Evolutionary conservation across 352 stramenopile genomes (phyloP), one percentile per base, ranked within the genome.

Genomic region (Phytophthora citrophthora): DNA sequence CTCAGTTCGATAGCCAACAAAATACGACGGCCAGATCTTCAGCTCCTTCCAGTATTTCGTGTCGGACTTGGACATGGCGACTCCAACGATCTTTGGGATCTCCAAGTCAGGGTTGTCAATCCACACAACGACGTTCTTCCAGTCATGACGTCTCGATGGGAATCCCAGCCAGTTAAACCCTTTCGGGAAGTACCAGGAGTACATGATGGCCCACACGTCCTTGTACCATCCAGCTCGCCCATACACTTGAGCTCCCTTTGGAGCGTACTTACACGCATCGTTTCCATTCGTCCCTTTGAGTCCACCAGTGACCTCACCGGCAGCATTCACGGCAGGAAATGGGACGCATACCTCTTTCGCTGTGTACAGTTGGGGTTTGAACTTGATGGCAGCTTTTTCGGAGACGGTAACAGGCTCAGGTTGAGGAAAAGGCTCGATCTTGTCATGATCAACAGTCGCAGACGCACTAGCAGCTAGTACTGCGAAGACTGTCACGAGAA

Each of bases 171-270:
- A 36, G 12, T 2, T 2, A n/a, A 38, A 32, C 2, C 48, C 32
- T 23, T 54, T 54, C n/a, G 48, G 48, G 20, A 54, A 54, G 48
- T 54, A 54, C 48, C 48, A 54, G 13, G 31, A 6, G n/a, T 43
- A 54, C 47, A 54, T 54, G 18, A 54, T 54, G 29, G 47, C 47
- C 12, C 18, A 54, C 9, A 29, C 0, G 5, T 20, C 36, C 2
- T 56, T 40, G 36, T 39, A 56, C 20, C 32, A 47, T 1, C 26
- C 34, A n/a, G 49, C 10, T 10, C 49, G 23, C 0, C 29, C 36
- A 23, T 56, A 56, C 1, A 56, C 23, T 16, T 56, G 49, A 8
- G 36, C 45, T 1, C 49, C 49, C 12, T 23, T 46, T 5, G 20
- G 12, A n/a, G 49, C n/a, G 18, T 18, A 23, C 36, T 23, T 38